A percentile compares a stretch with the other conserved stretches of the same genome.
Evolutionary conservation across 2,329 filamentous ascomycete genomes (phyloP).

Genomic region (Decorospora gaudefroyi): DNA sequence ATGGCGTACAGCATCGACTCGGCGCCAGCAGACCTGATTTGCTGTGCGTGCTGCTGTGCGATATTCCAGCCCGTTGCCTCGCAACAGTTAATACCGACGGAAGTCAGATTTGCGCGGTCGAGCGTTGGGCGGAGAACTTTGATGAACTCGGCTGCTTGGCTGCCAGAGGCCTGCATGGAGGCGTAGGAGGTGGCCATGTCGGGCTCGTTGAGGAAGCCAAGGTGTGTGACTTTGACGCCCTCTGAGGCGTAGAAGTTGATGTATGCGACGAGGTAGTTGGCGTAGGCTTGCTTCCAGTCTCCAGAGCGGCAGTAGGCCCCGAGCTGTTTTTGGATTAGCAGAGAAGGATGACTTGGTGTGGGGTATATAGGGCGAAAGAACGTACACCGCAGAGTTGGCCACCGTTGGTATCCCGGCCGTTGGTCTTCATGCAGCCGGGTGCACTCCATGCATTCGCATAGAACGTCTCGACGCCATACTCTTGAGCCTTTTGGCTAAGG

Average conservation of each 20-base stretch:
- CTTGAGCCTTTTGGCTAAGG: slow-evolving; percentile 56
- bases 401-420: slow-evolving; percentile 51
- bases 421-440: slow-evolving; percentile 59
- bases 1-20: slow-evolving; percentile 48
- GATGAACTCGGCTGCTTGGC: slow-evolving; percentile 59
- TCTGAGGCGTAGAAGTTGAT: slow-evolving; percentile 50
- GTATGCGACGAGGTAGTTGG: slow-evolving; percentile 56
- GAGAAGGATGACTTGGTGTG: too few species aligned
- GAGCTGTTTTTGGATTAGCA: too few species aligned
- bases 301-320: slow-evolving; percentile 47
- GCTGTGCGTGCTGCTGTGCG: slow-evolving; percentile 46
- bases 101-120: slow-evolving; percentile 44
- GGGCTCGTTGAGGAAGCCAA: slow-evolving; percentile 55
- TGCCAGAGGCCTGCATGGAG: slow-evolving; percentile 54
- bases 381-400: slow-evolving; percentile 55
- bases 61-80: slow-evolving; percentile 52
- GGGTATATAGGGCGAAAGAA: slow-evolving; percentile 14
- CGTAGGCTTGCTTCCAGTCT: slow-evolving; percentile 57
- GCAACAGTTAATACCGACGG: slow-evolving; percentile 51
- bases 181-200: slow-evolving; percentile 51
- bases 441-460: slow-evolving; percentile 59
- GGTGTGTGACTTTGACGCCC: slow-evolving; percentile 49
- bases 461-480: slow-evolving; percentile 53
- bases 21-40: slow-evolving; percentile 48
- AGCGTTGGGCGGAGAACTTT: slow-evolving; percentile 52